Evolutionary conservation across 139 green algal genomes (phyloP), one percentile per base, ranked within the genome.

Genomic region (Chlorella sp.): DNA sequence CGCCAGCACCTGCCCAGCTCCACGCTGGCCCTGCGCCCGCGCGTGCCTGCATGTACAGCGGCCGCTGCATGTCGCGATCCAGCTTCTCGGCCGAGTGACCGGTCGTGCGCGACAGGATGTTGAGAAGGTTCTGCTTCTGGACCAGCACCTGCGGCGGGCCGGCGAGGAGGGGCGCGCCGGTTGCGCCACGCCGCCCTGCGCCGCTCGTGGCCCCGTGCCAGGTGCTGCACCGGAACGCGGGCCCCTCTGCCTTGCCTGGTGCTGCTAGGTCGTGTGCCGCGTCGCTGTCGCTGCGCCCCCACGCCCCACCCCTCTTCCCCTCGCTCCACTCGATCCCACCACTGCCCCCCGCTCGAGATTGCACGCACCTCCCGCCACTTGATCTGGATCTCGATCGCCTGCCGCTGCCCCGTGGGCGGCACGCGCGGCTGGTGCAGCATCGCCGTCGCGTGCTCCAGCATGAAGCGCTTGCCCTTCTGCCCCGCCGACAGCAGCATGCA

Each of bases 1-100:
- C n/a, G n/a, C n/a, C n/a, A n/a, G n/a, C n/a, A n/a, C n/a, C n/a
- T n/a, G n/a, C n/a, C n/a, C n/a, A n/a, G n/a, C n/a, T n/a, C n/a
- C n/a, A n/a, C n/a, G n/a, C n/a, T n/a, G n/a, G n/a, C n/a, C n/a
- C n/a, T n/a, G n/a, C n/a, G n/a, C n/a, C n/a, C n/a, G n/a, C n/a
- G n/a, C n/a, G n/a, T n/a, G n/a, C n/a, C n/a, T 93, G 89, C 95
- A 99, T 98, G 89, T 99, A 99, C 55, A 97, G 84, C 51, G 96
- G 91, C 40, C 95, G 83, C 79, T 98, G 89, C 89, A 98, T 97
- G 73, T 97, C 95, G 85, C 94, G 86, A 56, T 98, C 94, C 43
- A 99, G 90, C 87, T 98, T 97, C 36, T 96, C 89, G 19, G 93
- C 70, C 1, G 86, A 86, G 83, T 98, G 93, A 0, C 94, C 95